Evolutionary conservation across 768 basidiomycete genomes (phyloP).

Genomic region (Lactarius sanguifluus): DNA sequence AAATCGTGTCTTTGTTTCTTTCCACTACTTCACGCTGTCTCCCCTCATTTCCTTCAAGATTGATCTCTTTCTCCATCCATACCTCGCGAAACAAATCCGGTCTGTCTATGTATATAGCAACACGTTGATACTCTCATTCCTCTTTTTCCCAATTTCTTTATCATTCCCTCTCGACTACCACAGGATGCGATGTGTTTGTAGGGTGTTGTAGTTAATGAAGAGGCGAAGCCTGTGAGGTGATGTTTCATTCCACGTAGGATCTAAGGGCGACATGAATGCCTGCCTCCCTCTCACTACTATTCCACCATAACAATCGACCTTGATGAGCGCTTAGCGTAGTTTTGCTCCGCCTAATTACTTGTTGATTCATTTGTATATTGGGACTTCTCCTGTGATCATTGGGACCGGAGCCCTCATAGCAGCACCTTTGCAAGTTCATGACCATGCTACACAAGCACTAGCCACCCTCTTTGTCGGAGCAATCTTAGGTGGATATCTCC

Average conservation of each 20-base stretch:
- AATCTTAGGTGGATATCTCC: too few species aligned
- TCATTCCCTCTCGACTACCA: conserved; percentile 10
- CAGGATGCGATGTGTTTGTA: conserved; percentile 6
- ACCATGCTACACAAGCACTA: conserved; percentile 8
- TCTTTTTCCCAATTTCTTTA: background rate
- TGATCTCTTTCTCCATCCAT: background rate
- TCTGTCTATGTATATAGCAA: conserved; percentile 17
- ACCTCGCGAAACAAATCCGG: conserved; percentile 4
- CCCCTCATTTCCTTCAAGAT: conserved; percentile 1
- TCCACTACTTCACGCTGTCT: background rate
- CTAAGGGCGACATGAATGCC: background rate
- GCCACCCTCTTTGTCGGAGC: conserved; percentile 18
- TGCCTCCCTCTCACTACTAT: background rate
- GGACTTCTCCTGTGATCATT: conserved; percentile 20
- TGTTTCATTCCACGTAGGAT: background rate
- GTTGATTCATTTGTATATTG: background rate
- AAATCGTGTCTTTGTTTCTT: conserved; percentile 7
- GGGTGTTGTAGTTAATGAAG: background rate
- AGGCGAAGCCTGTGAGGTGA: conserved; percentile 3
- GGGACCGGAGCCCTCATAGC: conserved; percentile 27
- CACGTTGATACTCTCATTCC: conserved; percentile 3
- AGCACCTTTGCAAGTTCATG: conserved; percentile 14
- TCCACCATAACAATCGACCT: background rate
- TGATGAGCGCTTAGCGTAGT: background rate
- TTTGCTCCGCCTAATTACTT: background rate